A percentile compares a stretch with the other conserved stretches of the same genome.
Evolutionary conservation across 179 eudicot species (phyloP).

Genomic region (Silene vulgaris): DNA sequence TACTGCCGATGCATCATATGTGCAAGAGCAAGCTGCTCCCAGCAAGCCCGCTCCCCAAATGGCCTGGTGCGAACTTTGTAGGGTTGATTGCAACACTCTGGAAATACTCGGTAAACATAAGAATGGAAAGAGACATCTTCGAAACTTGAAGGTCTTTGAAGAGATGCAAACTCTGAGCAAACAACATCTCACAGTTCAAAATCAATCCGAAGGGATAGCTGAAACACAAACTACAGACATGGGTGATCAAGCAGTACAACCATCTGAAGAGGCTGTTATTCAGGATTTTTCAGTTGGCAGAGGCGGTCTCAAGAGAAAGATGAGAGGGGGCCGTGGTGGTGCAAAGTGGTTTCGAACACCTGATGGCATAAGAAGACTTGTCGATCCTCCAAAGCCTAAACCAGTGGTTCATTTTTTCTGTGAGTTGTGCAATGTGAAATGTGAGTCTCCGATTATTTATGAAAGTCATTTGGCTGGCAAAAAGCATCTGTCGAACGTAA

Average conservation of each 20-base stretch:
- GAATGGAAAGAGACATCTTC: slow-evolving; percentile 55
- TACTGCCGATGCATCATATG: slow-evolving; percentile 17
- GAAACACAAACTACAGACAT: slow-evolving; percentile 17
- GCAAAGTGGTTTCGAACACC: slow-evolving; percentile 25
- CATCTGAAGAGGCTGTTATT: slow-evolving; percentile 22
- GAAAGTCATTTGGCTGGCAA: slow-evolving; percentile 39
- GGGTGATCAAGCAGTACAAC: slow-evolving; percentile 17
- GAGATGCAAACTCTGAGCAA: slow-evolving; percentile 35
- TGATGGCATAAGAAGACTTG: slow-evolving; percentile 29
- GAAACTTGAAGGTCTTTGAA: slow-evolving; percentile 39
- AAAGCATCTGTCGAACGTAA: slow-evolving; percentile 35
- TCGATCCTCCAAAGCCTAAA: slow-evolving; percentile 30
- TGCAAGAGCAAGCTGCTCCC: slow-evolving; percentile 26
- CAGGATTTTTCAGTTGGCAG: slow-evolving; percentile 21
- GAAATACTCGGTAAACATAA: slow-evolving; percentile 55
- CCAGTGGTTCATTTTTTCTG: slow-evolving; percentile 28
- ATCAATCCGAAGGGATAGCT: slow-evolving; percentile 14
- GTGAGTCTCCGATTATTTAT: slow-evolving; percentile 40
- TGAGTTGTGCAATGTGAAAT: slow-evolving; percentile 38
- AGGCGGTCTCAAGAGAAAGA: slow-evolving; percentile 34
- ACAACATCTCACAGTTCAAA: slow-evolving; percentile 16
- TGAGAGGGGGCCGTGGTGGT: slow-evolving; percentile 34
- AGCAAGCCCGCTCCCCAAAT: slow-evolving; percentile 24
- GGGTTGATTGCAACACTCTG: slow-evolving; percentile 48
- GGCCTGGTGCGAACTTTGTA: slow-evolving; percentile 70